These are phyloP conservation scores for Saccharomyces cerevisiae DNA, from an alignment of 805 yeast species.

Conservation along the genomic window DNA sequence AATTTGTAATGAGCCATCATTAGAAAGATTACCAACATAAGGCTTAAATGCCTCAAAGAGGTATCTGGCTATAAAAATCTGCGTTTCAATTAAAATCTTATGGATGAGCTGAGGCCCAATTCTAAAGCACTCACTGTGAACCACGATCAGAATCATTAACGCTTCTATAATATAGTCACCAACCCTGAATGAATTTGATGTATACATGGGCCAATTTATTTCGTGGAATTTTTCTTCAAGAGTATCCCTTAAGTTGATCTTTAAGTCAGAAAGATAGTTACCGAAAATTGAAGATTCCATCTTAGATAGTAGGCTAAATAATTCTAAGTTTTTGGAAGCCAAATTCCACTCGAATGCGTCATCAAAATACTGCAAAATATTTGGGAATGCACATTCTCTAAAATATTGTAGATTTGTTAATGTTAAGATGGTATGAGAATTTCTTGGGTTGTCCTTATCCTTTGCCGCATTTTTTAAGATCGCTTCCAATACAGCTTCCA, in stretches of 20 bases:
- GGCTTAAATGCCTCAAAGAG: conserved; percentile 35
- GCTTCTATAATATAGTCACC: conserved; percentile 43
- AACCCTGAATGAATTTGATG: conserved; percentile 33
- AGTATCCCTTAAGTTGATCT: conserved; percentile 35
- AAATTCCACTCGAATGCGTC: conserved; percentile 40
- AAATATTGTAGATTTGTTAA: conserved; percentile 48
- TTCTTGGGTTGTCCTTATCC: conserved; percentile 33
- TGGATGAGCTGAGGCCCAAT: conserved; percentile 41
- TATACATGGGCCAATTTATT: conserved; percentile 37
- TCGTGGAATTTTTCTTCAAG: conserved; percentile 33
- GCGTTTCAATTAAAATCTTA: conserved; percentile 38
- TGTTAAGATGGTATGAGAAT: conserved; percentile 42
- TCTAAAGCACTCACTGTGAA: conserved; percentile 43
- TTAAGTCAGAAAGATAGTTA: conserved; percentile 43
- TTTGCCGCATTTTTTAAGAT: conserved; percentile 35
- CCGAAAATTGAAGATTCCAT: conserved; percentile 48
- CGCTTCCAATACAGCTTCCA: conserved; percentile 41
- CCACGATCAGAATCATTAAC: conserved; percentile 40
- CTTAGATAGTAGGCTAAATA: conserved; percentile 38
- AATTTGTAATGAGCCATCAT: conserved; percentile 43
- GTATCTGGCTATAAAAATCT: conserved; percentile 32
- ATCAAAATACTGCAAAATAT: conserved; percentile 43
- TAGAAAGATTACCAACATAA: conserved; percentile 38
- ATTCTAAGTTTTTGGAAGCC: conserved; percentile 36
- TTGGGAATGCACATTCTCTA: conserved; percentile 39